Evolutionary conservation across 345 rosid genomes (phyloP).

Genomic region (Trapa bicornis): DNA sequence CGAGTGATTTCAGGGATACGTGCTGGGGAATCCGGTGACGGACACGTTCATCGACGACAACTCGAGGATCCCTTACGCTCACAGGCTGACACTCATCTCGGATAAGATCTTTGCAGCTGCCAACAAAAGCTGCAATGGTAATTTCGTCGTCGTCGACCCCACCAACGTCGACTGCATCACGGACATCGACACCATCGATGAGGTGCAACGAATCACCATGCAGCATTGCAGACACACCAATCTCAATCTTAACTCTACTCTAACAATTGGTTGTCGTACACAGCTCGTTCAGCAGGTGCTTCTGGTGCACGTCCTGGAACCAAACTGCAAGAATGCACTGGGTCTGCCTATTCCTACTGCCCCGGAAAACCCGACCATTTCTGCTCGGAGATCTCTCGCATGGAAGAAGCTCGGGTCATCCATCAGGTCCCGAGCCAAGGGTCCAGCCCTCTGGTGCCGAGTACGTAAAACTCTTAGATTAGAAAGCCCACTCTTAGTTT

Average conservation of each 20-base stretch:
- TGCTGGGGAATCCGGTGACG: constrained; percentile 28
- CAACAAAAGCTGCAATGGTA: constrained; percentile 12
- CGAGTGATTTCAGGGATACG: constrained; percentile 17
- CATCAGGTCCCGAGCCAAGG: constrained; percentile 3
- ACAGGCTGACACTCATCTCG: constrained; percentile 20
- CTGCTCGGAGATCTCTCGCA: constrained; percentile 12
- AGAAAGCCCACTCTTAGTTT: too few species aligned
- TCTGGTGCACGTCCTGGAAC: constrained; percentile 21
- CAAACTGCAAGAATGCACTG: constrained; percentile 18
- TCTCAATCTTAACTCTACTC: too few species aligned
- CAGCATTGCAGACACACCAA: too few species aligned
- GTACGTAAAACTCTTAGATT: constrained; percentile 4
- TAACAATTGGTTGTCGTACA: neutral
- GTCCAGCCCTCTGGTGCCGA: constrained; percentile 21
- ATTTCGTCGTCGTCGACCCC: constrained; percentile 16
- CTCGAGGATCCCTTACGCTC: constrained; percentile 15
- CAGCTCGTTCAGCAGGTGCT: neutral
- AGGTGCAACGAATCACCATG: constrained; percentile 9
- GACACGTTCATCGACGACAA: constrained; percentile 15
- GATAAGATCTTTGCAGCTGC: constrained; percentile 13
- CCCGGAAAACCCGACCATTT: constrained; percentile 1
- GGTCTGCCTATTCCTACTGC: neutral
- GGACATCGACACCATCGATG: constrained; percentile 12
- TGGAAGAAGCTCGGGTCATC: constrained; percentile 8
- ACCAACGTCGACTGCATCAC: constrained; percentile 17